These are phyloP conservation scores for Gossypium thurberi DNA, from an alignment of 345 rosid genomes.

Conservation along the genomic window DNA sequence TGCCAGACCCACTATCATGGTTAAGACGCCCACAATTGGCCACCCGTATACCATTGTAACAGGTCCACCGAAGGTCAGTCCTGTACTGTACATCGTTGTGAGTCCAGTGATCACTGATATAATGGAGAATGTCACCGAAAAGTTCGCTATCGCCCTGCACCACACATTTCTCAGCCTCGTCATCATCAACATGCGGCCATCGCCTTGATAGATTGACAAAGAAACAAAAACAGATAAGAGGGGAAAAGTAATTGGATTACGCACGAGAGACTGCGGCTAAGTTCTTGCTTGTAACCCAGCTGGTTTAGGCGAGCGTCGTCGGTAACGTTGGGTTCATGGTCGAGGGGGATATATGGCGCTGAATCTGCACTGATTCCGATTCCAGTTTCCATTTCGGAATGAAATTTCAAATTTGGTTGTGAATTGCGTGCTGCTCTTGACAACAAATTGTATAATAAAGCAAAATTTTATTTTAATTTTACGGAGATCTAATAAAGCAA, in stretches of 20 bases:
- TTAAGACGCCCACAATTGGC: slow-evolving; percentile 39
- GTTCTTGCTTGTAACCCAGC: slow-evolving; percentile 62
- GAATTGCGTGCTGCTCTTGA: not conserved
- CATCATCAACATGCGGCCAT: not conserved
- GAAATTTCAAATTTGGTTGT: not conserved
- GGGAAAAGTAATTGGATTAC: not conserved
- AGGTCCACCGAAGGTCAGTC: slow-evolving; percentile 49
- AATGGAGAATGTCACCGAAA: slow-evolving; percentile 45
- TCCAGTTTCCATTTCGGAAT: slow-evolving; percentile 3
- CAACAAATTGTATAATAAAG: no score
- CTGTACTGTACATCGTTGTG: slow-evolving; percentile 38
- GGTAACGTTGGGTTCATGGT: not conserved
- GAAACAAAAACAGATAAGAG: not conserved
- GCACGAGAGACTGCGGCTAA: slow-evolving; percentile 50
- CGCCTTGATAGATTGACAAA: not conserved
- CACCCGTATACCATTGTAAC: slow-evolving; percentile 50
- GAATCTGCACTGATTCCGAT: not conserved
- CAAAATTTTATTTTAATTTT: no score
- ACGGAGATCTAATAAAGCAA: not conserved
- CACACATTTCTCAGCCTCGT: not conserved
- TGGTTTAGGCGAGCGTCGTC: slow-evolving; percentile 32
- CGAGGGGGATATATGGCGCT: slow-evolving; percentile 3
- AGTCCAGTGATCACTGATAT: slow-evolving; percentile 44
- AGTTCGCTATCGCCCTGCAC: slow-evolving; percentile 39
- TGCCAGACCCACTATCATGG: slow-evolving; percentile 32